A percentile compares a stretch with the other conserved stretches of the same genome.
phyloP scores from a whole-genome alignment of 2,329 filamentous ascomycete species.

The Pyrenochaeta sp. region DNA sequence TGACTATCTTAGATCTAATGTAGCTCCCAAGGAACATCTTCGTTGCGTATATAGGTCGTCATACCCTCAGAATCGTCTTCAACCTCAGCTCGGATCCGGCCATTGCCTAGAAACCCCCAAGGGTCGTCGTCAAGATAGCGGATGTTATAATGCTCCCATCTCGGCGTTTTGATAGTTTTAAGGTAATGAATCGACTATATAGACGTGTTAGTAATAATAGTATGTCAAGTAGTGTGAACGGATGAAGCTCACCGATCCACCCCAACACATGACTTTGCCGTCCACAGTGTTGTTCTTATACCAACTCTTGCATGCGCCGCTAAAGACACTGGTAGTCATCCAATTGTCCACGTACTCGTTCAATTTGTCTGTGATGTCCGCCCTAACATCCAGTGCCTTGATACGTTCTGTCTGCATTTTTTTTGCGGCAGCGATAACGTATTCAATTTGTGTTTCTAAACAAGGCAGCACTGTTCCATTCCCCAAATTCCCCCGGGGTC shows the following conservation, averaged over 20 bases:
- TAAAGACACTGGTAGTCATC: conserved; percentile 3
- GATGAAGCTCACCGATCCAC: conserved; percentile 4
- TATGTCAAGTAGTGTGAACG: too few relatives aligned
- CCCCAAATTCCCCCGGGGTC: conserved; percentile 6
- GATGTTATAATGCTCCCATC: too few relatives aligned
- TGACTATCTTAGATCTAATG: too few relatives aligned
- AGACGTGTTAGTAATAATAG: too few relatives aligned
- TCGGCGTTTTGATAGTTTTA: too few relatives aligned
- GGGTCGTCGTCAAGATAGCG: too few relatives aligned
- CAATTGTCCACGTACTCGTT: conserved; percentile 12
- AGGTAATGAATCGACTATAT: too few relatives aligned
- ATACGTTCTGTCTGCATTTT: conserved; percentile 12
- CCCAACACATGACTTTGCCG: conserved; percentile 12
- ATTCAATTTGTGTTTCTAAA: conserved; percentile 8
- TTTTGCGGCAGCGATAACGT: conserved; percentile 5
- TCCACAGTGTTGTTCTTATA: conserved; percentile 14
- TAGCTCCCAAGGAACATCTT: too few relatives aligned
- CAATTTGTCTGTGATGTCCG: conserved; percentile 2
- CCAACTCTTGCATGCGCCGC: conserved; percentile 8
- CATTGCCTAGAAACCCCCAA: too few relatives aligned
- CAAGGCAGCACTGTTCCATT: conserved; percentile 9
- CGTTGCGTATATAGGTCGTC: too few relatives aligned
- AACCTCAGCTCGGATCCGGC: too few relatives aligned
- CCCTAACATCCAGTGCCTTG: conserved; percentile 4
- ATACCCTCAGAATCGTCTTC: too few relatives aligned